Base-by-base conservation (phyloP, 208 protist genomes). In the Wallacemonas sp. region DNA sequence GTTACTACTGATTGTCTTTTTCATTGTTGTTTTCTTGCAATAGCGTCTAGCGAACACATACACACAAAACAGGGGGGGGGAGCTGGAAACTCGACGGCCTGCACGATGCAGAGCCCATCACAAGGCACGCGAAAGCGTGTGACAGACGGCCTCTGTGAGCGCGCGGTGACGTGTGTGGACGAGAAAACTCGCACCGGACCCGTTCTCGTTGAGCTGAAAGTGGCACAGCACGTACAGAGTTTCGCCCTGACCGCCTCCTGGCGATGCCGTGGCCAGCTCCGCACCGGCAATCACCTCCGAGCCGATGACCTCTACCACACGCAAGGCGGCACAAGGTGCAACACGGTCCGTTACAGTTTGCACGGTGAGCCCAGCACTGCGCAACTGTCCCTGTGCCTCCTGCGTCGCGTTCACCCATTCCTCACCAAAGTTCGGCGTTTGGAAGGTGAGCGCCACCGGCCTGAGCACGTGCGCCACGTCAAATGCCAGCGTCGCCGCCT, bases 251-350 rank as follows among this genome's bases (percentile, higher is more conserved):
- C 17, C 26, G 36, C 41, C 30, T 21, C 26, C 42, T 45, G 15
- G 34, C 38, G 19, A n/a, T n/a, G n/a, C 12, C 31, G 19, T 60
- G 45, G 1, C 0, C 38, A 71, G 26, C 64, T 65, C 45, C 17
- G 80, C 82, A 11, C 80, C 82, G 11, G 77, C 79, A 41, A 89
- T 87, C 15, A 81, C 22, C 62, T 92, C 80, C 26, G 62, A 76
- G 19, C 75, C 75, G 45, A 89, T 92, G 9, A 89, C 72, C 62
- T 92, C 74, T 30, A 92, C 76, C 9, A 87, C 70, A 11, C 71
- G 45, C 51, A 87, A 54, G 17, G 75, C 75, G 15, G 71, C 26
- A 68, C 53, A 12, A 66, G 62, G 39, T 70, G 66, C 47, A 84
- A 58, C 6, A 2, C 14, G 4, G n/a, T n/a, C 14, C 30, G 4